These are phyloP conservation scores for Microbotryomycetes sp. DNA, from an alignment of 1,284 basidiomycete genomes.

Conservation along the genomic window DNA sequence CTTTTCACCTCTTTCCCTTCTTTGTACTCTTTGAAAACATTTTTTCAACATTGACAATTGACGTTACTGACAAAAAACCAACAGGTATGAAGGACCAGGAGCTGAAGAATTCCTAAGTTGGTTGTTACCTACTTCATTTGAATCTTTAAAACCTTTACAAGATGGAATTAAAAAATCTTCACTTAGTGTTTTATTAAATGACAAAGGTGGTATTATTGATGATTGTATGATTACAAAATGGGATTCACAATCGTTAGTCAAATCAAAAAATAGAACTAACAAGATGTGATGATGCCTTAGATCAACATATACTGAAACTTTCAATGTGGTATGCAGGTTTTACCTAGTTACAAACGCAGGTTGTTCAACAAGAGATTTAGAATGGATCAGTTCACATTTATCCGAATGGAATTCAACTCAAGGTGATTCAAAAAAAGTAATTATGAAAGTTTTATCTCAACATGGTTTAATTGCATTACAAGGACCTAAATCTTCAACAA, in stretches of 20 bases:
- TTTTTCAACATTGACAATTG: no score
- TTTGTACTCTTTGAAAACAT: no score
- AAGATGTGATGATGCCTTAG: not conserved
- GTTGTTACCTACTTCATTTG: slow-evolving; percentile 61
- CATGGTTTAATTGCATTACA: slow-evolving; percentile 86
- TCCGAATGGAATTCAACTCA: slow-evolving; percentile 63
- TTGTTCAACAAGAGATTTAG: slow-evolving; percentile 69
- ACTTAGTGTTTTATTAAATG: slow-evolving; percentile 76
- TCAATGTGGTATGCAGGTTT: slow-evolving; percentile 53
- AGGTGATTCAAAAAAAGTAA: slow-evolving; percentile 56
- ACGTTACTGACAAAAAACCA: no score
- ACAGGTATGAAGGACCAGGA: slow-evolving; percentile 41
- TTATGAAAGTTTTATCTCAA: slow-evolving; percentile 71
- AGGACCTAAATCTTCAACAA: slow-evolving; percentile 69
- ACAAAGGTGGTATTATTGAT: slow-evolving; percentile 88
- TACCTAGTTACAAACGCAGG: slow-evolving; percentile 98
- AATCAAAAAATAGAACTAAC: not conserved
- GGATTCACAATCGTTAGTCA: slow-evolving; percentile 38
- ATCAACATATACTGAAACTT: not conserved
- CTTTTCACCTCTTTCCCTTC: not conserved
- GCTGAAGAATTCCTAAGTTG: slow-evolving; percentile 43
- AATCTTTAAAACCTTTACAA: slow-evolving; percentile 76
- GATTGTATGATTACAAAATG: slow-evolving; percentile 56
- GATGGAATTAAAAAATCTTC: slow-evolving; percentile 58
- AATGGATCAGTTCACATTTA: slow-evolving; percentile 66